Evolutionary conservation across 345 rosid genomes (phyloP).

Genomic region (Salix arbutifolia): DNA sequence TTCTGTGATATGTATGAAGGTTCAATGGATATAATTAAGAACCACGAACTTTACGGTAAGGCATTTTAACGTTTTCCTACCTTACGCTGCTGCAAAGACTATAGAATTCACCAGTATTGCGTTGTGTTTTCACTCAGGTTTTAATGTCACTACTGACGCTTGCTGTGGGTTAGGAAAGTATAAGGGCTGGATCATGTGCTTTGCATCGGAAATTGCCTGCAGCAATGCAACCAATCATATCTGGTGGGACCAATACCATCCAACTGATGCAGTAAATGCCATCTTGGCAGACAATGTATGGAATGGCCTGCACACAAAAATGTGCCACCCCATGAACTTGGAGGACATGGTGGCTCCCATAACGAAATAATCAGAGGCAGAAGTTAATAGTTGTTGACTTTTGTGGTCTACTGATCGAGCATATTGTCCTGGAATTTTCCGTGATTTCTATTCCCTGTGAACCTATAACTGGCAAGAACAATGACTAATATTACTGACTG

Average conservation of each 20-base stretch:
- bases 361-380: not conserved
- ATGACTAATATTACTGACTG: not conserved
- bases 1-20: constrained; percentile 28
- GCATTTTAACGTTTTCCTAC: not conserved
- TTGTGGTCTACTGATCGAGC: not conserved
- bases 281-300: constrained; percentile 86
- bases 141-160: constrained; percentile 64
- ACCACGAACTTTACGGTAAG: constrained; percentile 62
- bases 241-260: constrained; percentile 97
- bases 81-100: not conserved
- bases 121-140: constrained; percentile 39
- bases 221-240: constrained; percentile 53
- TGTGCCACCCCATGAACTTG: constrained; percentile 74
- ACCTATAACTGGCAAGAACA: too few relatives aligned
- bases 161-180: constrained; percentile 85
- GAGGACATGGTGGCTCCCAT: constrained; percentile 42
- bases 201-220: constrained; percentile 81
- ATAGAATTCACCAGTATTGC: not conserved
- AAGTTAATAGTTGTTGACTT: not conserved
- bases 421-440: not conserved
- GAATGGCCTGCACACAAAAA: constrained; percentile 67
- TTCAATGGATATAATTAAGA: constrained; percentile 75
- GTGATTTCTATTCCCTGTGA: too few relatives aligned
- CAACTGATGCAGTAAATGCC: constrained; percentile 74
- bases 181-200: constrained; percentile 79